phyloP scores from a whole-genome alignment of 2,329 filamentous ascomycete species.

The Acephala macrosclerotiorum region DNA sequence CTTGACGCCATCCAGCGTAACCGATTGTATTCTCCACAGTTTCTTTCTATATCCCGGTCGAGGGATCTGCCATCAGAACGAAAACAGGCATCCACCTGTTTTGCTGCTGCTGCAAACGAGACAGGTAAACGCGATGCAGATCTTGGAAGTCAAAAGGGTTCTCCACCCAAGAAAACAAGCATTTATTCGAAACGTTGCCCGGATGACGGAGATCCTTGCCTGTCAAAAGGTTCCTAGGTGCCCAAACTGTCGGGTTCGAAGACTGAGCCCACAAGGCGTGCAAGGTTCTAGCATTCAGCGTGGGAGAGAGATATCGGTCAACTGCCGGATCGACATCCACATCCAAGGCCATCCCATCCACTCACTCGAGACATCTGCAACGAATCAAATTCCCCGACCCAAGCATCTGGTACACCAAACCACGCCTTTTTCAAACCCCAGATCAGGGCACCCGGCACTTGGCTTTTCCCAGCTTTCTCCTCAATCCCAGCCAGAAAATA shows the following conservation, averaged over 20 bases:
- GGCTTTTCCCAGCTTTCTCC: background rate
- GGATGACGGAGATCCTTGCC: no score
- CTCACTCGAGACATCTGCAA: background rate
- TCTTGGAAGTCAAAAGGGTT: background rate
- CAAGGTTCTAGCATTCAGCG: no score
- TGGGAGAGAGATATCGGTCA: no score
- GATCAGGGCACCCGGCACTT: background rate
- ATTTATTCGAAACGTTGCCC: background rate
- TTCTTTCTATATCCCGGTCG: background rate
- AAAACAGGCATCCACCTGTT: no score
- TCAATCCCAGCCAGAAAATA: background rate
- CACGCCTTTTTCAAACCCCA: background rate
- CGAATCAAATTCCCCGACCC: background rate
- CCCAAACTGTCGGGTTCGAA: background rate
- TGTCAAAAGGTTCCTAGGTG: no score
- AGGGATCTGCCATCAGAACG: background rate
- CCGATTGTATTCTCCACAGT: background rate
- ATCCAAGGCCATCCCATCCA: no score
- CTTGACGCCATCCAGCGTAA: constrained; percentile 23
- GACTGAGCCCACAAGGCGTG: background rate
- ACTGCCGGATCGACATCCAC: background rate
- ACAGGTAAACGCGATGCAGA: background rate
- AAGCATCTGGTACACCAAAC: background rate
- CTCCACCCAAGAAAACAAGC: background rate
- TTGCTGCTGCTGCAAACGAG: background rate